A percentile compares a stretch with the other conserved stretches of the same genome.
phyloP scores from a whole-genome alignment of 345 rosid species.

The Sisymbrium irio region DNA sequence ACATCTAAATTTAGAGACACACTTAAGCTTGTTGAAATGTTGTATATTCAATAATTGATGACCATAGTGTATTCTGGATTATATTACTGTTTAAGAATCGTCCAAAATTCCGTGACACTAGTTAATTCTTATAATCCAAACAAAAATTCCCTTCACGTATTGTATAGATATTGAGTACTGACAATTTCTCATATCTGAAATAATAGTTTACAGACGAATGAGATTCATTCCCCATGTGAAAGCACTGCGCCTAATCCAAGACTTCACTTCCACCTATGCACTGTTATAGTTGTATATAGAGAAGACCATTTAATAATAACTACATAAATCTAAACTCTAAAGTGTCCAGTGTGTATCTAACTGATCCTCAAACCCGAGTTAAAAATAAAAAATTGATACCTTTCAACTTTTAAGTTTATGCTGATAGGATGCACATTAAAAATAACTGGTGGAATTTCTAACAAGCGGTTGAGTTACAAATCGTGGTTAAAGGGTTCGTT shows the following conservation, averaged over 20 bases:
- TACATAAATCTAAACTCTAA: background rate
- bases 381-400: background rate
- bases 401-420: background rate
- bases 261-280: slow-evolving; percentile 33
- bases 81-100: slow-evolving; percentile 9
- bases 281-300: slow-evolving; percentile 5
- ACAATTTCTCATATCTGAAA: background rate
- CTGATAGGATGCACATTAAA: background rate
- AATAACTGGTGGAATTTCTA: background rate
- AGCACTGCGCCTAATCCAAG: slow-evolving; percentile 7
- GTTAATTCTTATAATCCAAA: slow-evolving; percentile 11
- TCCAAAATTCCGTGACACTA: slow-evolving; percentile 29
- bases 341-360: slow-evolving; percentile 10
- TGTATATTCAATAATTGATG: background rate
- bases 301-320: background rate
- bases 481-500: background rate
- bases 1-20: too few species aligned
- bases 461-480: background rate
- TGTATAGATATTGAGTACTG: background rate
- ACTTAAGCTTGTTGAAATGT: background rate
- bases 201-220: slow-evolving; percentile 19
- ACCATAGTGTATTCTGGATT: background rate
- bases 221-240: slow-evolving; percentile 31
- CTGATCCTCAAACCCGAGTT: slow-evolving; percentile 8
- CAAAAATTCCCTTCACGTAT: slow-evolving; percentile 23